Percentiles rank a stretch among this genome's conserved stretches.
Conservation (phyloP, 2,329 filamentous ascomycete genomes). For the Penicillium occitanis region DNA sequence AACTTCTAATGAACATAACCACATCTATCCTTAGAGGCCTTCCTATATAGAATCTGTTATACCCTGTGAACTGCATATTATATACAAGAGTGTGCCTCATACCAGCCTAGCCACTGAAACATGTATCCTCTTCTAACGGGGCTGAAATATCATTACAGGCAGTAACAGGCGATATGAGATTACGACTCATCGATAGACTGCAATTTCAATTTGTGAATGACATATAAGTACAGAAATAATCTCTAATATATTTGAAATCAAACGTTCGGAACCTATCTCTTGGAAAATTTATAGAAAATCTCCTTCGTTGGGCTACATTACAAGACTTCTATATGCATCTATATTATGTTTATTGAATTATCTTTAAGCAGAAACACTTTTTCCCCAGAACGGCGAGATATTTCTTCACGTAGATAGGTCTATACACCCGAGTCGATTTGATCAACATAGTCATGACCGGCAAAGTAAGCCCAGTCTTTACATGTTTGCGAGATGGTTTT, state of each 20-base stretch:
- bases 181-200: neutral
- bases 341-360: neutral
- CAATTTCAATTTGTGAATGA: neutral
- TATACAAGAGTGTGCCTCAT: neutral
- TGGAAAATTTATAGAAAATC: neutral
- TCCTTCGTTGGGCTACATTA: neutral
- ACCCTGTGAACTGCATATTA: neutral
- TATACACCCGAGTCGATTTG: neutral
- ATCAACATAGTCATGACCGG: neutral
- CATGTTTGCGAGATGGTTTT: neutral
- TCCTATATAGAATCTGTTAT: neutral
- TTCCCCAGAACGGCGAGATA: neutral
- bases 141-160: neutral
- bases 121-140: neutral
- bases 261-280: neutral
- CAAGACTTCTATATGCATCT: neutral
- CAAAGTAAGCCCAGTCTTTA: neutral
- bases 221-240: neutral
- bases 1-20: neutral
- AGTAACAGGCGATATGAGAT: neutral
- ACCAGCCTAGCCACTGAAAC: neutral
- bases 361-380: neutral
- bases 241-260: neutral
- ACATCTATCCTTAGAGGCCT: neutral
- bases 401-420: neutral